These are phyloP conservation scores for Priceomyces castillae DNA, from an alignment of 805 yeast species.

Conservation along the genomic window DNA sequence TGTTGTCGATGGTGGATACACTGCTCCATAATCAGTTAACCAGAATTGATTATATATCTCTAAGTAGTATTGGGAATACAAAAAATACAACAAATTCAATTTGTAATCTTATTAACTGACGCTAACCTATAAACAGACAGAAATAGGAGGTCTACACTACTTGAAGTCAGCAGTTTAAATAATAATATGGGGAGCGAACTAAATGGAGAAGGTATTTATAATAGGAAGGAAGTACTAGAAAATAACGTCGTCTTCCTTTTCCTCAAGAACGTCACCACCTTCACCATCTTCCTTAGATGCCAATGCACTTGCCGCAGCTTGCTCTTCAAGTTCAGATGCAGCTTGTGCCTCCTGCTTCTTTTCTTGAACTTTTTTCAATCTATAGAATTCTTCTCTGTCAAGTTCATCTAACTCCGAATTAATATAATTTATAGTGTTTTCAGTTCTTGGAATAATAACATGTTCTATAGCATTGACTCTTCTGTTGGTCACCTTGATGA, in stretches of 20 bases:
- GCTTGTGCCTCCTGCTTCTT: slow-evolving; percentile 84
- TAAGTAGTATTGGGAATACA: background rate
- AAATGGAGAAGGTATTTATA: slow-evolving; percentile 4
- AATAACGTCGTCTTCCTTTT: slow-evolving; percentile 46
- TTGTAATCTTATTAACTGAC: background rate
- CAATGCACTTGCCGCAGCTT: slow-evolving; percentile 14
- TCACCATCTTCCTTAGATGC: slow-evolving; percentile 17
- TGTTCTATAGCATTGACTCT: slow-evolving; percentile 99
- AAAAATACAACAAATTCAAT: background rate
- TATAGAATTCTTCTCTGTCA: slow-evolving; percentile 96
- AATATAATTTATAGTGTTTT: slow-evolving; percentile 87
- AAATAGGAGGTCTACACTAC: background rate
- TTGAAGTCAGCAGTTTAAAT: background rate
- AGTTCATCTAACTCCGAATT: slow-evolving; percentile 95
- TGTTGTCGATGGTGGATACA: slow-evolving; percentile 48
- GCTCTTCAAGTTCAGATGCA: slow-evolving; percentile 54
- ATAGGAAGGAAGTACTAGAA: slow-evolving; percentile 19
- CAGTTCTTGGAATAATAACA: slow-evolving; percentile 96
- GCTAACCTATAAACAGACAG: slow-evolving; percentile 1
- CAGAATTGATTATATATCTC: background rate
- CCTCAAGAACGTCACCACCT: slow-evolving; percentile 32
- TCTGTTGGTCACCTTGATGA: slow-evolving; percentile 94
- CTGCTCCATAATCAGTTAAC: slow-evolving; percentile 21
- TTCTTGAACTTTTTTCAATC: slow-evolving; percentile 94
- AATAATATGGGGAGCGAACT: background rate